Base-by-base conservation (phyloP, 306 rosid genomes). In the Prinsepia uniflora region DNA sequence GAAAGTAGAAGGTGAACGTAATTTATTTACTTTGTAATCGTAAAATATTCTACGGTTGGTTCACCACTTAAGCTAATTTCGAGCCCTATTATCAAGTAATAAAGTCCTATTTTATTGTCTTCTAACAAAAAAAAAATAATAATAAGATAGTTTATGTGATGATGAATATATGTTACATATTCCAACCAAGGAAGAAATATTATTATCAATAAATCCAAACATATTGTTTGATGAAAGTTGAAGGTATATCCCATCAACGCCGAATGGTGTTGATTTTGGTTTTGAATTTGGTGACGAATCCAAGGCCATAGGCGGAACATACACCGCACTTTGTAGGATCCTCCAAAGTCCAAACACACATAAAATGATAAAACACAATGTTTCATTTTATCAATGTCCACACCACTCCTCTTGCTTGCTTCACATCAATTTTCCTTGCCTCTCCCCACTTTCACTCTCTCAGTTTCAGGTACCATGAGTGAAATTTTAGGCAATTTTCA, bases 311-410 rank as follows among this genome's bases (percentile, higher is more conserved):
- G 65, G 18, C 8, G 15, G 57, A 10, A 53, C 24, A 9, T 52
- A 17, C 57, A 0, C 22, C 8, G n/a, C 8, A 40, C 48, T 20
- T 42, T 30, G 64, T 42, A 42, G 45, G 22, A 11, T 41, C 62
- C 19, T 39, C 66, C 39, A 18, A n/a, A n/a, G n/a, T n/a, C n/a
- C n/a, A n/a, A n/a, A 64, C 44, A 11, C 24, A 11, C 62, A 45
- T 8, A 70, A 57, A 57, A 56, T 44, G 22, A 45, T 13, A 70
- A 57, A 57, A 56, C 56, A 43, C 56, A 57, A 56, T 20, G 54
- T 13, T 56, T 14, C 64, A 41, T 24, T 55, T 41, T 56, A 22
- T 20, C 50, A 46, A 3, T 56, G 22, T 24, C 19, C 30, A 43
- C 0, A 8, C 36, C 36, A 30, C 36, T 1, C 30, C 30, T 47